Evolutionary conservation across 352 stramenopile genomes (phyloP), one percentile per base, ranked within the genome.

Genomic region (Pythium aristosporum): DNA sequence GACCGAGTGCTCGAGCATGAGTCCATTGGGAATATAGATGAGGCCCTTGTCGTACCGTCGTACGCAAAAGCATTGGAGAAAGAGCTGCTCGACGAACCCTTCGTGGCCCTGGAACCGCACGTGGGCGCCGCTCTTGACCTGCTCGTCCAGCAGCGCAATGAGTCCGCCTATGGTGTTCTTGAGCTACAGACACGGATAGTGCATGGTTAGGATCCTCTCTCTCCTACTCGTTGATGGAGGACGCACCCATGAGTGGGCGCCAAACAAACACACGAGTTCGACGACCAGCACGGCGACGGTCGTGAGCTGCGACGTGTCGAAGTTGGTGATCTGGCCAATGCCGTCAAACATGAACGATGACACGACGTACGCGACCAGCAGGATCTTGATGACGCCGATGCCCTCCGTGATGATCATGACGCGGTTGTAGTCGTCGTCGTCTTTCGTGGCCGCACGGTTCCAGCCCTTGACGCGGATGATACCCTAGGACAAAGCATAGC

Each of bases 401-500:
- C 84, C 81, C 59, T 95, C 86, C 0, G 84, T 92, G 62, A 95
- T 82, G 71, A 95, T 93, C 86, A 95, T 89, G 13, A 92, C 79
- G 51, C 85, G 72, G 70, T 82, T 91, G 61, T 92, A 91, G 69
- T 93, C 84, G 69, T 95, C 84, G 48, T 94, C 82, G 41, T 89
- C 80, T 60, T 85, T 87, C 28, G 74, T 80, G 16, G 82, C 76
- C 10, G 77, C 57, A 20, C 81, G 73, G 46, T 83, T 91, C 86
- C 86, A 95, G n/a, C 86, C 86, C 58, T 95, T 82, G 18, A 89
- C 71, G 21, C 84, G 84, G 32, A 95, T 77, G 36, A 95, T 92
- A 1, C 82, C 84, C 79, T 88, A 55, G 18, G 43, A 62, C 12
- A 61, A 9, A 34, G 21, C 21, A 21, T 13, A 39, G 34, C 25